These are phyloP conservation scores for Trichoderma endophyticum DNA, from an alignment of 2,329 filamentous ascomycete genomes.

Conservation along the genomic window DNA sequence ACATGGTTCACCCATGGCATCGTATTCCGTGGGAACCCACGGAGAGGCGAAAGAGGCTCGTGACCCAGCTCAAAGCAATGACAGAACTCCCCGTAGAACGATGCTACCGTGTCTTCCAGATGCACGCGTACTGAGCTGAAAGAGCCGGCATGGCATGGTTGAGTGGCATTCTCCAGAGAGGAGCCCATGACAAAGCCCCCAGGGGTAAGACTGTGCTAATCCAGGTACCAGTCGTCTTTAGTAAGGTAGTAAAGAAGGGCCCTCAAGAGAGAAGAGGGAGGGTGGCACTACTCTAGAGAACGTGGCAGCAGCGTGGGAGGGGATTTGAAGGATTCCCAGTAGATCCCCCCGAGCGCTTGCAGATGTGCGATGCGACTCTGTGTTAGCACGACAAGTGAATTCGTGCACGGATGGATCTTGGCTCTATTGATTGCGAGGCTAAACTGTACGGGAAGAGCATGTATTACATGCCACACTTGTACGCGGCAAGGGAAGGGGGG, in stretches of 20 bases:
- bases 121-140: background rate
- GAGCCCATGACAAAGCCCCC: background rate
- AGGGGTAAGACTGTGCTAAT: background rate
- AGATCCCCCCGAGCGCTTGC: constrained; percentile 11
- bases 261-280: background rate
- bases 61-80: background rate
- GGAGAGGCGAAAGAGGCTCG: background rate
- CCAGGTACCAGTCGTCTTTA: constrained; percentile 3
- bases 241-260: background rate
- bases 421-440: background rate
- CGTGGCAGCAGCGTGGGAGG: constrained; percentile 6
- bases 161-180: background rate
- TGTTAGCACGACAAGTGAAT: background rate
- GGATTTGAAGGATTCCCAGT: constrained; percentile 2
- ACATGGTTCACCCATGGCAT: background rate
- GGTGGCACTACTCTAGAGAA: constrained; percentile 12
- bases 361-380: constrained; percentile 9
- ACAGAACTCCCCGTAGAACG: background rate
- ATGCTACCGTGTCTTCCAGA: background rate
- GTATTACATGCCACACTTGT: background rate
- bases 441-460: background rate
- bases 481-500: background rate
- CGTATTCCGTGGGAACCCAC: background rate
- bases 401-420: constrained; percentile 4
- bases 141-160: background rate